These are phyloP conservation scores for Citrus unshiu DNA, from an alignment of 345 rosid species.

Conservation along the genomic window DNA sequence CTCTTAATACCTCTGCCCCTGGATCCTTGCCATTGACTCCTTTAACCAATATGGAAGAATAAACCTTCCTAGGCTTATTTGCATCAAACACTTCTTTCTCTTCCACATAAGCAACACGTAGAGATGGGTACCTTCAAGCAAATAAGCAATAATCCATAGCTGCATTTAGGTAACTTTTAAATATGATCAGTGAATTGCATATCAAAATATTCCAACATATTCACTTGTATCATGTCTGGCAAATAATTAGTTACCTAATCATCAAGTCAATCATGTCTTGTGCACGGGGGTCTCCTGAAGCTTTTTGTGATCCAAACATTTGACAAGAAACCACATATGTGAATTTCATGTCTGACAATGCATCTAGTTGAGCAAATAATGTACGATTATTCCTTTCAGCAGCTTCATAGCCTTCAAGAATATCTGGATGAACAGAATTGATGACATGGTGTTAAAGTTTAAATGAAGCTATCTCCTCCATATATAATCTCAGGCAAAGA, in stretches of 20 bases:
- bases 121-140: slow-evolving; percentile 69
- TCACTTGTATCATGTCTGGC: neutral
- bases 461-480: neutral
- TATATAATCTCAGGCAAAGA: neutral
- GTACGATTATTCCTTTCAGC: slow-evolving; percentile 62
- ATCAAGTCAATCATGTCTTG: slow-evolving; percentile 75
- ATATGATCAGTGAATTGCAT: neutral
- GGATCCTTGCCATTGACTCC: slow-evolving; percentile 69
- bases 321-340: slow-evolving; percentile 81
- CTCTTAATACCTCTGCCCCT: neutral
- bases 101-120: slow-evolving; percentile 93
- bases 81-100: slow-evolving; percentile 76
- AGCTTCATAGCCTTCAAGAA: slow-evolving; percentile 72
- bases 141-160: slow-evolving; percentile 22
- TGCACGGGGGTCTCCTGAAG: slow-evolving; percentile 87
- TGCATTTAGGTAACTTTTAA: slow-evolving; percentile 17
- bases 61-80: slow-evolving; percentile 45
- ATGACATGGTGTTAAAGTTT: slow-evolving; percentile 7
- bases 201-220: neutral
- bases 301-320: slow-evolving; percentile 74
- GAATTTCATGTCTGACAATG: slow-evolving; percentile 85
- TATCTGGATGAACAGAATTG: slow-evolving; percentile 45
- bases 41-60: slow-evolving; percentile 82
- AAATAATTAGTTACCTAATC: slow-evolving; percentile 52
- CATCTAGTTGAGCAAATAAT: slow-evolving; percentile 68